Base-by-base conservation (phyloP, 768 basidiomycete species). In the Leccinum rimulosum region DNA sequence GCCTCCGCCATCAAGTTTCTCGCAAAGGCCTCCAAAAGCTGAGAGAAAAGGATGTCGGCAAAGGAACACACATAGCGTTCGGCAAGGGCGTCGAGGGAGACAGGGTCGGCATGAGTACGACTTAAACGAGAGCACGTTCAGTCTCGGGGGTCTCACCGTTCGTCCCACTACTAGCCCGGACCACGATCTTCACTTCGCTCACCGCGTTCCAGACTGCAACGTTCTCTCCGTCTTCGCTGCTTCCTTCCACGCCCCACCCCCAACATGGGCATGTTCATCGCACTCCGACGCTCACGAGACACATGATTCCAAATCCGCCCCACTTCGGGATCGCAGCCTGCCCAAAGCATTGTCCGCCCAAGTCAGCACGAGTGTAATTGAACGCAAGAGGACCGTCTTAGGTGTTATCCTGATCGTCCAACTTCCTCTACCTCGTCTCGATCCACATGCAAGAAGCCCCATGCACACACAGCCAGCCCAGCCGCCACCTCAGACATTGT, bases 1-100 rank as follows among this genome's bases (percentile, higher is more conserved):
- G 92, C n/a, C 70, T 95, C 8, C 83, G 85, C 15, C 22, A 60
- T 91, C 40, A 87, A 89, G 58, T 61, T 80, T 3, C 91, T 92
- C 2, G 90, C 86, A 22, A 85, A 81, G 65, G 83, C 96, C 25
- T 85, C 91, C 3, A 89, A 85, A 91, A 88, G 71, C 76, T 98
- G 50, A 80, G 95, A 56, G 91, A 93, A 65, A 80, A 82, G 65
- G 95, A 98, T 68, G 90, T 84, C 1, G 79, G 79, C 17, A 80
- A 82, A 54, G 85, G 84, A 2, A 81, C 85, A 72, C 77, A 83
- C 57, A 81, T 88, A 45, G 79, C 89, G 61, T 75, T 93, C 55
- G 84, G 73, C 58, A 82, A 79, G 63, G 67, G 66, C n/a, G 60
- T 58, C 14, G 76, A 77, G 0, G 74, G 64, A 6, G 72, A 69